Base-by-base conservation (phyloP, 2,329 filamentous ascomycete species). In the Pseudonectria foliicola region DNA sequence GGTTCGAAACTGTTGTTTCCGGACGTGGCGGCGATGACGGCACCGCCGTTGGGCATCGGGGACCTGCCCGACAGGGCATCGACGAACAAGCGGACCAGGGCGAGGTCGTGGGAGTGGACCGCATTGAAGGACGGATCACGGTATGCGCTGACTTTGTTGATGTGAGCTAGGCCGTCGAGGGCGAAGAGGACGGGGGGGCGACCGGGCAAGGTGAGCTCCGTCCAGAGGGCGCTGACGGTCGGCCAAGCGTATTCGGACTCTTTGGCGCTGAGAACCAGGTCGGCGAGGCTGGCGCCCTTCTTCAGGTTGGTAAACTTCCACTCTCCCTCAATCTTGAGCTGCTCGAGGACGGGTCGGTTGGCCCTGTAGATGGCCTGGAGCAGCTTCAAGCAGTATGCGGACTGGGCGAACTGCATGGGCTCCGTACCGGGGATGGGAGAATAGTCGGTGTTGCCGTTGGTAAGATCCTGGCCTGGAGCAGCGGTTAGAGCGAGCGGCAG, bases 41-140 rank as follows among this genome's bases (percentile, higher is more conserved):
- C 75, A 39, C 87, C 89, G 43, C 90, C 90, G 57, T 90, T 90
- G 33, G 70, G 64, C 30, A 82, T 67, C 13, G 50, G 46, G 23
- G 60, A 63, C 55, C 61, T 64, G 38, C 82, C 82, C 18, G 74
- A 73, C 18, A 96, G 71, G 37, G 83, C 74, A 33, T 83, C 77
- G 40, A 83, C 61, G 60, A 94, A 94, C 46, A 84, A 74, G 37
- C 78, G 73, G 34, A 94, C 69, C 14, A 95, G 69, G 15, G 75
- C 70, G 21, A 98, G 72, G 53, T 96, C 84, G 62, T 94, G 86
- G 18, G 88, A 74, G 66, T 98, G 92, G 44, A 98, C 82, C 11
- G 70, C 70, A 43, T 85, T 74, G 50, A 77, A 83, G 15, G 82
- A 68, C 2, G 82, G 68, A 43, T 75, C 75, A 45, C 82, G 76